A percentile compares a stretch with the other conserved stretches of the same genome.
Conservation (phyloP, 495 filamentous ascomycete species). For the Extremus antarcticus region DNA sequence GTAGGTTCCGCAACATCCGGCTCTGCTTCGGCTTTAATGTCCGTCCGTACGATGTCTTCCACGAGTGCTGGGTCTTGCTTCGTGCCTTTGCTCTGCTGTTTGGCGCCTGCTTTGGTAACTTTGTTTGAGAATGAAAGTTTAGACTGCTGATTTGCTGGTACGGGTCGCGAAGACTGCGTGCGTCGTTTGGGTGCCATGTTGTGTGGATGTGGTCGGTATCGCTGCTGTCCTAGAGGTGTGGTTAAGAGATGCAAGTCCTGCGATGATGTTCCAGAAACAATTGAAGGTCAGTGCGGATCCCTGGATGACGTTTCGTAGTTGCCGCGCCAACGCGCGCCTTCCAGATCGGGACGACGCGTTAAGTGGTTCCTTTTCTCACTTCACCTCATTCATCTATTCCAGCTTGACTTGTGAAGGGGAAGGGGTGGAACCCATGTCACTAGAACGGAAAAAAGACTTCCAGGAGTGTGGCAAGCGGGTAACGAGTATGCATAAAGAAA, state of each 20-base stretch:
- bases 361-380: no score
- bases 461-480: no score
- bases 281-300: not conserved
- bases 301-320: not conserved
- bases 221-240: not conserved
- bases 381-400: no score
- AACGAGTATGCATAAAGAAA: no score
- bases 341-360: no score
- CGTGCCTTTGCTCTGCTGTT: conserved; percentile 22
- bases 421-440: no score
- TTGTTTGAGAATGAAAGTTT: conserved; percentile 67
- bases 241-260: not conserved
- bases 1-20: conserved; percentile 31
- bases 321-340: not conserved
- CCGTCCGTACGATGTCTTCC: conserved; percentile 25
- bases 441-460: no score
- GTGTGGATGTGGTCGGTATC: not conserved
- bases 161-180: conserved; percentile 34
- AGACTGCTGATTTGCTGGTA: conserved; percentile 43
- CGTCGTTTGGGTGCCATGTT: conserved; percentile 62
- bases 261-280: not conserved
- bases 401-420: no score
- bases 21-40: conserved; percentile 28
- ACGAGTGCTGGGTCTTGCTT: conserved; percentile 39
- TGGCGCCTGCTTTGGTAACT: conserved; percentile 57